phyloP scores from a whole-genome alignment of 2,329 filamentous ascomycete genomes.

The Scedosporium minutisporum region DNA sequence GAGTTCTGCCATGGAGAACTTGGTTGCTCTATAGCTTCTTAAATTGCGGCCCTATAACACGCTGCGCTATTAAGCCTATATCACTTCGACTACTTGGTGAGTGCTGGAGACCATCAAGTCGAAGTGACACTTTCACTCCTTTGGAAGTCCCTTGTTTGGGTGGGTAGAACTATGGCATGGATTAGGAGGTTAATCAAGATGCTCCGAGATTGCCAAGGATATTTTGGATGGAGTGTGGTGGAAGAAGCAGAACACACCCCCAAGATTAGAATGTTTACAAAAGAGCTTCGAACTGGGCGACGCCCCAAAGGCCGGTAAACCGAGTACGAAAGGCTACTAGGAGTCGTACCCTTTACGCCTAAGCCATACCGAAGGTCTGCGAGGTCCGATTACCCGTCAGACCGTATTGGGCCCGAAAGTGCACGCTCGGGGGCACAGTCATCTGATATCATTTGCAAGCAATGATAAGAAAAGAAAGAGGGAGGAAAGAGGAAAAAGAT shows the following conservation, averaged over 20 bases:
- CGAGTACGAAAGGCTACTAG: too few relatives aligned
- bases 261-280: too few relatives aligned
- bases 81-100: background rate
- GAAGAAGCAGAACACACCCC: too few relatives aligned
- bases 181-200: too few relatives aligned
- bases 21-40: background rate
- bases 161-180: too few relatives aligned
- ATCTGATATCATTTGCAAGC: background rate
- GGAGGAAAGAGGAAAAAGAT: background rate
- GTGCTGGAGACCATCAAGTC: background rate
- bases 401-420: background rate
- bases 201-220: too few relatives aligned
- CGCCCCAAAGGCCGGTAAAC: too few relatives aligned
- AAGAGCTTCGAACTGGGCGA: too few relatives aligned
- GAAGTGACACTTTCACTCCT: background rate
- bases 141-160: too few relatives aligned
- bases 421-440: background rate
- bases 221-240: too few relatives aligned
- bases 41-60: background rate
- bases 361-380: background rate
- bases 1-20: background rate
- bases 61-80: background rate
- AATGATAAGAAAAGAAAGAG: background rate
- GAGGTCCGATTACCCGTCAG: background rate
- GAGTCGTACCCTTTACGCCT: too few relatives aligned